Evolutionary conservation across 2,329 filamentous ascomycete species (phyloP), one percentile per base, ranked within the genome.

Genomic region (Botrytis hyacinthi): DNA sequence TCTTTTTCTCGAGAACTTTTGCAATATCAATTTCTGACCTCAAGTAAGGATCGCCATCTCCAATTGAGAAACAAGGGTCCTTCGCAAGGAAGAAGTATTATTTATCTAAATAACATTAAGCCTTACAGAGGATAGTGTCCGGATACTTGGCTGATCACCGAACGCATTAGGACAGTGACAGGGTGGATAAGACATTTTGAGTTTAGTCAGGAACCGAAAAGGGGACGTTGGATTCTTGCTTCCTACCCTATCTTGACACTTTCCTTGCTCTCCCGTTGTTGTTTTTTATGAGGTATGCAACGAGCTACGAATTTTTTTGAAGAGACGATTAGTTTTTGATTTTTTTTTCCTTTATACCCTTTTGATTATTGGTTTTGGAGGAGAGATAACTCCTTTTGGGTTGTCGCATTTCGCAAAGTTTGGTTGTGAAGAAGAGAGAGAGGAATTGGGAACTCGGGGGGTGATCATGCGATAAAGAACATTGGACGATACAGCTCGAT

Each of bases 391-490:
- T 14, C 4, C 20, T 66, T 40, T 48, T 26, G 40, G 20, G 22
- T 22, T 35, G 26, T 48, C 42, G 35, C 37, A 29, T 63, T 63
- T 42, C 26, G 26, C 26, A 8, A 6, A 14, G 26, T 26, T 42
- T 57, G 51, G 60, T 10, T 10, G 16, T 18, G 61, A 9, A 57
- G 35, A 29, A 40, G 16, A 32, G 35, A 10, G 65, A 48, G 37
- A 32, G 44, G 14, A 8, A 16, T 40, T 40, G 26, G 26, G 44
- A 40, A 40, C 7, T 71, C 22, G 69, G 35, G 4, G 14, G 35
- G 60, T 29, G 44, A 71, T 66, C 12, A 72, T 72, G 70, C 60
- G 70, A 72, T 72, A 72, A 67, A 62, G 20, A 57, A 72, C 37
- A 32, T 46, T 44, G 54, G 54, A n/a, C 68, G 54, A 8, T 12